These are phyloP conservation scores for Skeletonema potamos DNA, from an alignment of 108 stramenopile species.

Conservation along the genomic window DNA sequence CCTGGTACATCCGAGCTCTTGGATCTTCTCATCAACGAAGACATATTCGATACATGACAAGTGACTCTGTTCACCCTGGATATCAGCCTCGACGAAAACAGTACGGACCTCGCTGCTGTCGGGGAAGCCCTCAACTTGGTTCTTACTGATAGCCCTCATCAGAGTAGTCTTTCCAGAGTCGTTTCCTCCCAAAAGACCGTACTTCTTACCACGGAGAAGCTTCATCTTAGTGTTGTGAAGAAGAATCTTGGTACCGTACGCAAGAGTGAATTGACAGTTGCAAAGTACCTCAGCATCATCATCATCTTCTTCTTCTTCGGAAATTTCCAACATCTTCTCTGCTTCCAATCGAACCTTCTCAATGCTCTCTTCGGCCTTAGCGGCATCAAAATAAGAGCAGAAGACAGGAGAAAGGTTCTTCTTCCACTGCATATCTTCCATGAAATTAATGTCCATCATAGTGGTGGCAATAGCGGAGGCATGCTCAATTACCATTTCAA, in stretches of 20 bases:
- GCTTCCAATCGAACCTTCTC: constrained; percentile 86
- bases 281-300: constrained; percentile 99
- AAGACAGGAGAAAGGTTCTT: constrained; percentile 71
- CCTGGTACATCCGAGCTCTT: constrained; percentile 71
- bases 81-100: constrained; percentile 99
- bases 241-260: constrained; percentile 99
- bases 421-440: constrained; percentile 92
- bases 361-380: constrained; percentile 60
- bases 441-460: constrained; percentile 89
- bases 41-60: constrained; percentile 97
- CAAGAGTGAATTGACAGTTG: constrained; percentile 99
- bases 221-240: constrained; percentile 99
- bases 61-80: constrained; percentile 97
- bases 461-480: constrained; percentile 77
- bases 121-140: constrained; percentile 99
- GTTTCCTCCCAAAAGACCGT: constrained; percentile 98
- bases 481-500: constrained; percentile 60
- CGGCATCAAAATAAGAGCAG: constrained; percentile 63
- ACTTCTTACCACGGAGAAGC: constrained; percentile 95
- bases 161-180: constrained; percentile 99
- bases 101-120: constrained; percentile 94
- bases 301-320: constrained; percentile 93
- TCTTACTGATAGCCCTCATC: constrained; percentile 99
- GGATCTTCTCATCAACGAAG: constrained; percentile 86
- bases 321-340: constrained; percentile 84